Conservation (phyloP, 192 early-diverging fungal species). For the Podila epicladia region DNA sequence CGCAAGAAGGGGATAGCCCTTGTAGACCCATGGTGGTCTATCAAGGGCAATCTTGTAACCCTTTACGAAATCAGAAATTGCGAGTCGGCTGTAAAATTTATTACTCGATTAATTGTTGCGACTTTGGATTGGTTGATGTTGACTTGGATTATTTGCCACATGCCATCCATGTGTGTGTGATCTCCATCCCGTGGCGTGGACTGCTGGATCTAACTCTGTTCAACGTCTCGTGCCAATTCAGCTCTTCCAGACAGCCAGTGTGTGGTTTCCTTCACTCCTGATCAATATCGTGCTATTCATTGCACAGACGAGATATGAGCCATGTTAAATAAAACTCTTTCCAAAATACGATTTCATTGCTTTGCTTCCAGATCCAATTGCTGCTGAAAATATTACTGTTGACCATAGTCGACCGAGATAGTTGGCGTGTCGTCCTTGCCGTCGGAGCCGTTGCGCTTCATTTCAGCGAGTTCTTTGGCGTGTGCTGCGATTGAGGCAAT, state of each 20-base stretch:
- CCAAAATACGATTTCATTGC: not conserved
- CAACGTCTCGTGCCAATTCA: slow-evolving; percentile 6
- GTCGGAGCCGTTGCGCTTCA: slow-evolving; percentile 10
- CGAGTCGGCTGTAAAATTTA: too few relatives aligned
- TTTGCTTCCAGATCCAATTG: not conserved
- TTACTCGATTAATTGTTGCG: too few relatives aligned
- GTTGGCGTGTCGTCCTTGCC: slow-evolving; percentile 45
- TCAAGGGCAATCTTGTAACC: too few relatives aligned
- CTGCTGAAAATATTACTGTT: slow-evolving; percentile 8
- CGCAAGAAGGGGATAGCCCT: too few relatives aligned
- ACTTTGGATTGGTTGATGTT: too few relatives aligned
- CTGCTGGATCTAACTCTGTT: not conserved
- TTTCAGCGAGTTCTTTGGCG: slow-evolving; percentile 46
- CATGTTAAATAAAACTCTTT: too few relatives aligned
- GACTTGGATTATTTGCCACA: too few relatives aligned
- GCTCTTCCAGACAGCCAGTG: slow-evolving; percentile 52
- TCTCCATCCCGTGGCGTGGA: too few relatives aligned
- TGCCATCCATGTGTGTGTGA: too few relatives aligned
- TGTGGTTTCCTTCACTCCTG: slow-evolving; percentile 52
- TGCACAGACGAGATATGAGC: too few relatives aligned
- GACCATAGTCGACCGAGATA: slow-evolving; percentile 50
- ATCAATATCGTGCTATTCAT: slow-evolving; percentile 45
- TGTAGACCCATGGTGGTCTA: too few relatives aligned
- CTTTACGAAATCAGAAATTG: too few relatives aligned
- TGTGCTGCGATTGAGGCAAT: slow-evolving; percentile 54